Percentiles rank a stretch among this genome's conserved stretches.
phyloP scores from a whole-genome alignment of 1,284 basidiomycete genomes.

The Fomitopsis pinicola region DNA sequence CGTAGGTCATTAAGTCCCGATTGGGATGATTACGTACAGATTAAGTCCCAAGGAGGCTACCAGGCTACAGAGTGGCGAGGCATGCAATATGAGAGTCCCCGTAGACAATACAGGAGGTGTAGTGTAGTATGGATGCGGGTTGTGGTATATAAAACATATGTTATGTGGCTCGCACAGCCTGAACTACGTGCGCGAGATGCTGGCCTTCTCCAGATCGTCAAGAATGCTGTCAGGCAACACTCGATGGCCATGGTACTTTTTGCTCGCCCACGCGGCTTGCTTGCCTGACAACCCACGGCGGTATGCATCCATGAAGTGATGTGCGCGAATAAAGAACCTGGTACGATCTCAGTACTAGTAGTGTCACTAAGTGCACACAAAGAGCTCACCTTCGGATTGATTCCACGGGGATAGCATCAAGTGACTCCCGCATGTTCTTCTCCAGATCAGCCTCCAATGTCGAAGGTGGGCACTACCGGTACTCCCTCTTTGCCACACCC shows the following conservation, averaged over 20 bases:
- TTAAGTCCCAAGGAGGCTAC: too few species aligned
- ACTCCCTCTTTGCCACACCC: constrained; percentile 15
- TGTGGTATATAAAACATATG: too few species aligned
- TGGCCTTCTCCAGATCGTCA: constrained; percentile 1
- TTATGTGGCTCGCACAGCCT: too few species aligned
- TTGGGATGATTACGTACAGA: too few species aligned
- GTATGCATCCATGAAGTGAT: constrained; percentile 18
- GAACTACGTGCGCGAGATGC: not conserved
- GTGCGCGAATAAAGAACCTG: constrained; percentile 5
- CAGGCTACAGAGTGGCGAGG: too few species aligned
- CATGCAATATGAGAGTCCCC: too few species aligned
- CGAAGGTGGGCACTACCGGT: constrained; percentile 6
- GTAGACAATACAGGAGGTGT: too few species aligned
- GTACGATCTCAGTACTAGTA: too few species aligned
- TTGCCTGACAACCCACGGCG: constrained; percentile 12
- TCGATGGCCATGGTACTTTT: constrained; percentile 14
- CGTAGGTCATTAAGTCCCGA: too few species aligned
- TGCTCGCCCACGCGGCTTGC: constrained; percentile 20
- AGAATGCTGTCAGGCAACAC: not conserved
- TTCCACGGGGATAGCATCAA: constrained; percentile 7
- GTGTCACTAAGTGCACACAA: too few species aligned
- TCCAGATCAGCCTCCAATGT: constrained; percentile 8
- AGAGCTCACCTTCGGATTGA: not conserved
- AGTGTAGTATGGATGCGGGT: too few species aligned
- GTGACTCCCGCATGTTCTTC: constrained; percentile 5